Base-by-base conservation (phyloP, 148 eudicot species). In the Rhododendron henanense region DNA sequence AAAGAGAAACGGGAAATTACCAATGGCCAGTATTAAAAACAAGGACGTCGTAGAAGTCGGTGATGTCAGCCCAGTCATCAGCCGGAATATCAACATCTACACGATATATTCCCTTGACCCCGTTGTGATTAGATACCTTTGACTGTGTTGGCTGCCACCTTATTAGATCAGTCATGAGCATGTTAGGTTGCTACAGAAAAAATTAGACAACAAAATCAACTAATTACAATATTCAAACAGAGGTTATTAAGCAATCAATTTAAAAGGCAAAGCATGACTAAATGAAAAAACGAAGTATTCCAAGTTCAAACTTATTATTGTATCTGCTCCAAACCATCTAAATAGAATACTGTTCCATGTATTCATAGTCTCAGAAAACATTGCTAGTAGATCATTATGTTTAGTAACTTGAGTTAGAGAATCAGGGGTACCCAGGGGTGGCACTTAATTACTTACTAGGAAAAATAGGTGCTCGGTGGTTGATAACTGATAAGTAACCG, bases 1-100 rank as follows among this genome's bases (percentile, higher is more conserved):
- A 65, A 11, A 1, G 39, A 53, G 57, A 81, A 80, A 18, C 45
- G 86, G 80, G 75, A 76, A 73, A 65, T 90, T 90, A 94, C 99
- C 99, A 97, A 85, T 95, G 99, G 25, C 99, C 98, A 19, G 99
- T 97, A 87, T 97, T 97, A 85, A 93, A 94, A 83, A 97, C 87
- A 67, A 97, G 93, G 83, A 94, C 93, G 84, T 95, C 94, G 51
- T 97, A 95, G 87, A 95, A 97, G 86, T 91, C 90, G n/a, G 92
- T 82, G 57, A 93, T 88, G 80, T 88, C 86, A 83, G 85, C 92
- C 99, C 99, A 97, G 45, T 94, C 98, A 87, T 91, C 92, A 44
- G 98, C 98, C 35, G 99, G 98, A 86, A 88, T 83, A 90, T 97
- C 98, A 81, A 95, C 93, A 91, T 97, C 99, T 84, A 95, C 98